phyloP scores from a whole-genome alignment of 441 rosid genomes.

The Corymbia calophylla region DNA sequence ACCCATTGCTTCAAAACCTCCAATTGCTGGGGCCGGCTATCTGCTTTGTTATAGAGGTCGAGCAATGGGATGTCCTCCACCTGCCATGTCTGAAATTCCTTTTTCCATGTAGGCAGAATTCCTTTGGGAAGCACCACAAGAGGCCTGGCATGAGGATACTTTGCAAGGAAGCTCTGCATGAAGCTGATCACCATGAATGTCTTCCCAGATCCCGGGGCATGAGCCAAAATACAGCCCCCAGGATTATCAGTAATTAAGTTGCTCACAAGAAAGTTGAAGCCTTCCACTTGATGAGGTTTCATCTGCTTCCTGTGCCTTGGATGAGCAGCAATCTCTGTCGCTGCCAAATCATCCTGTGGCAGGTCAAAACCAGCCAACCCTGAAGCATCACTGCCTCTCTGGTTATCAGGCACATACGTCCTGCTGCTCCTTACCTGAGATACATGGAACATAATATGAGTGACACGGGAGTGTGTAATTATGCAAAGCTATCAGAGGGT shows the following conservation, averaged over 20 bases:
- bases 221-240: conserved; percentile 87
- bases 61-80: conserved; percentile 61
- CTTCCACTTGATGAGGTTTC: conserved; percentile 84
- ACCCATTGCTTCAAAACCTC: conserved; percentile 66
- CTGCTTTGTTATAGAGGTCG: conserved; percentile 76
- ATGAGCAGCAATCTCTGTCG: conserved; percentile 58
- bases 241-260: conserved; percentile 69
- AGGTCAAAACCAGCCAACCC: conserved; percentile 27
- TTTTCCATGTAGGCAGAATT: conserved; percentile 75
- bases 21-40: conserved; percentile 50
- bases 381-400: conserved; percentile 27
- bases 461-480: neutral
- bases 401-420: conserved; percentile 35
- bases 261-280: conserved; percentile 66
- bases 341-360: conserved; percentile 28
- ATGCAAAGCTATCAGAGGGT: neutral
- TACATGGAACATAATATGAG: neutral
- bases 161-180: conserved; percentile 81
- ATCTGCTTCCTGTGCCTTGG: conserved; percentile 75
- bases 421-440: conserved; percentile 41
- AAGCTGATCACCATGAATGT: conserved; percentile 87
- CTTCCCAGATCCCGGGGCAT: conserved; percentile 95
- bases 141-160: conserved; percentile 65
- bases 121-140: conserved; percentile 82
- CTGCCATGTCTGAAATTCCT: conserved; percentile 71